Percentiles rank a stretch among this genome's conserved stretches.
phyloP scores from a whole-genome alignment of 441 rosid species.

The Populus tomentosa region DNA sequence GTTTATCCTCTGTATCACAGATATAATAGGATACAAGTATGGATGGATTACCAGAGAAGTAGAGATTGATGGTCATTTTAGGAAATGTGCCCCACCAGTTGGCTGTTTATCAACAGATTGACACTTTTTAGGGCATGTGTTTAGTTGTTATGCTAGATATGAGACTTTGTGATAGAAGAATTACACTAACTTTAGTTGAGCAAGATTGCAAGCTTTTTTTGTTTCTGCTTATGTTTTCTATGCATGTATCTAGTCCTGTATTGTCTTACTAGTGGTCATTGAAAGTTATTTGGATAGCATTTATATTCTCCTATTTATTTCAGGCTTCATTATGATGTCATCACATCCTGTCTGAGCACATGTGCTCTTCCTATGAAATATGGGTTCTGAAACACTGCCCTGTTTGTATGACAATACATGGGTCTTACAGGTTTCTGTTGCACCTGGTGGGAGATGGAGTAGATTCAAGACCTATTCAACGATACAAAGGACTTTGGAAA shows the following conservation, averaged over 20 bases:
- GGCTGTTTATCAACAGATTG: background rate
- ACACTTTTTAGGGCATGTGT: background rate
- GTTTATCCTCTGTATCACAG: background rate
- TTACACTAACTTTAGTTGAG: background rate
- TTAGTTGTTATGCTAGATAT: background rate
- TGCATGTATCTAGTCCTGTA: background rate
- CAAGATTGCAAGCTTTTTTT: background rate
- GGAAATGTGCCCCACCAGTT: background rate
- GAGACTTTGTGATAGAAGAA: background rate
- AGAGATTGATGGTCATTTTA: background rate
- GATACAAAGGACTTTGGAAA: too few species aligned
- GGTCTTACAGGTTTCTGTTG: too few species aligned
- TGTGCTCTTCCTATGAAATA: background rate
- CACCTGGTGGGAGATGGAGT: too few species aligned
- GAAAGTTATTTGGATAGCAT: background rate
- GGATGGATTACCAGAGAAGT: background rate
- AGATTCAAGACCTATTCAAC: too few species aligned
- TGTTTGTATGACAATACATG: constrained; percentile 8
- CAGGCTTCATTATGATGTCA: background rate
- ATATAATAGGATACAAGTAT: background rate
- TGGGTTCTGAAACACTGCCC: background rate
- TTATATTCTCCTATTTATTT: background rate
- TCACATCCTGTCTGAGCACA: background rate
- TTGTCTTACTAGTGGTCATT: background rate
- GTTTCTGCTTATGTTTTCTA: background rate